Evolutionary conservation across 2,329 filamentous ascomycete species (phyloP).

Genomic region (Metarhizium brunneum): DNA sequence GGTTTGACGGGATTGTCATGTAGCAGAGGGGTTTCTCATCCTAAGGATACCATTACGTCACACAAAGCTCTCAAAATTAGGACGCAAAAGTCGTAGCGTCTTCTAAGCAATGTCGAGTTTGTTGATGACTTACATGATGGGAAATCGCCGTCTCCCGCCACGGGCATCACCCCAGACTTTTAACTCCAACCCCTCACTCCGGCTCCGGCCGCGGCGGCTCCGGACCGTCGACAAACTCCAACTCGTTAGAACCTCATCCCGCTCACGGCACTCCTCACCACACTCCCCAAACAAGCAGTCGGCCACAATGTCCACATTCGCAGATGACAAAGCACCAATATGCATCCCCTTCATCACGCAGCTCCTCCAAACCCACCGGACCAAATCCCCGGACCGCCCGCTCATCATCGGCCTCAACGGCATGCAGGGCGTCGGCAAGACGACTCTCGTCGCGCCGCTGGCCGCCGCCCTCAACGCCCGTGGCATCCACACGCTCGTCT

Average conservation of each 20-base stretch:
- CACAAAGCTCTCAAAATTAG: no score
- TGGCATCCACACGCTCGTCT: constrained; percentile 57
- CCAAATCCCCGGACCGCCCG: constrained; percentile 39
- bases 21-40: neutral
- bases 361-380: constrained; percentile 42
- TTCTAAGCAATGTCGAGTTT: no score
- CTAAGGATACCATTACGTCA: neutral
- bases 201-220: neutral
- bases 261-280: neutral
- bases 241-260: neutral
- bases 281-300: neutral
- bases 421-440: constrained; percentile 87
- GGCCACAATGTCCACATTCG: constrained; percentile 26
- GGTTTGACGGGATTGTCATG: constrained; percentile 5
- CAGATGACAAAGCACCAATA: constrained; percentile 70
- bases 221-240: neutral
- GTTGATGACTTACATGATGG: no score
- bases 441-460: constrained; percentile 67
- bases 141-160: no score
- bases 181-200: neutral
- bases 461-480: constrained; percentile 47
- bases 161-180: neutral
- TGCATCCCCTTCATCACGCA: constrained; percentile 70
- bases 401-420: constrained; percentile 83
- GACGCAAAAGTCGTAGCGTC: no score